A percentile compares a stretch with the other conserved stretches of the same genome.
Conservation (phyloP, 2,329 filamentous ascomycete genomes). For the Sodiomyces alkalinus region DNA sequence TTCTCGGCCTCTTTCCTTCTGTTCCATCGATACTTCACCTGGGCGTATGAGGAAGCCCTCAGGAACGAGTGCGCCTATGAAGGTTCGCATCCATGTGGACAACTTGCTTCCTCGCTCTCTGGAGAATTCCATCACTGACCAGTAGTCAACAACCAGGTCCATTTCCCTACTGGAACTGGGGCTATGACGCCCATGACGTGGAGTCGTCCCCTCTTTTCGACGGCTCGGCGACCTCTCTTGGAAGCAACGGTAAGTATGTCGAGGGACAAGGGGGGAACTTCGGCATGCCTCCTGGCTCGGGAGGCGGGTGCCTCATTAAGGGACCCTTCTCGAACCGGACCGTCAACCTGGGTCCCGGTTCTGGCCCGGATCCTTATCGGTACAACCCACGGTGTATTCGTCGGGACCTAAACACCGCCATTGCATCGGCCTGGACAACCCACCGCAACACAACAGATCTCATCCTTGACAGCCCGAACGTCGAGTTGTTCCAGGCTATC, state of each 20-base stretch:
- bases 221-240: conserved; percentile 28
- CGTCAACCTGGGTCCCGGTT: conserved; percentile 18
- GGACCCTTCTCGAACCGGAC: conserved; percentile 27
- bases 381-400: conserved; percentile 25
- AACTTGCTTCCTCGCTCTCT: background rate
- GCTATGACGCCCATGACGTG: conserved; percentile 25
- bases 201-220: conserved; percentile 34
- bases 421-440: no score
- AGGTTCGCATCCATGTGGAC: conserved; percentile 20
- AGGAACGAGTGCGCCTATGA: conserved; percentile 25
- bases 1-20: conserved; percentile 19
- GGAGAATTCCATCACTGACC: background rate
- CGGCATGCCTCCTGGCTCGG: conserved; percentile 18
- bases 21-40: conserved; percentile 27
- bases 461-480: no score
- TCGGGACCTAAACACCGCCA: no score
- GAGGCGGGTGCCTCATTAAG: conserved; percentile 33
- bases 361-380: conserved; percentile 13
- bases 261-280: conserved; percentile 13
- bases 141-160: no score
- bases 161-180: conserved; percentile 34
- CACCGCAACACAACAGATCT: no score
- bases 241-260: conserved; percentile 26
- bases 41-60: conserved; percentile 21
- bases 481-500: no score